A percentile compares a stretch with the other conserved stretches of the same genome.
These are phyloP conservation scores for Arabidopsis suecica DNA, from an alignment of 345 rosid species.

Conservation along the genomic window DNA sequence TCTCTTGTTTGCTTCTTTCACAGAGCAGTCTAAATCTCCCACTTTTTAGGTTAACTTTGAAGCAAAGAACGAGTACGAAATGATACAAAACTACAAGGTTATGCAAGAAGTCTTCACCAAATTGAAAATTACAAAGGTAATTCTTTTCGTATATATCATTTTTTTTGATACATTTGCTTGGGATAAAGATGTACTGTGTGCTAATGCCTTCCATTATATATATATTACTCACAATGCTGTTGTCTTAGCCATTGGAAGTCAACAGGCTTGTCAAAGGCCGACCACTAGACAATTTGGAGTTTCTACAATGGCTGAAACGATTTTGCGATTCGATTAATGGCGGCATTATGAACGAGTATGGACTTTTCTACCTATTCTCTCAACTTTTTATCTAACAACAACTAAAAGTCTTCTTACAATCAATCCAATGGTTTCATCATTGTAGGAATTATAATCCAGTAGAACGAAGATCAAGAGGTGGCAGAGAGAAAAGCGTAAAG, in stretches of 20 bases:
- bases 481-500: conserved; percentile 62
- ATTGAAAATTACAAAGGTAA: conserved; percentile 88
- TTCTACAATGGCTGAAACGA: conserved; percentile 93
- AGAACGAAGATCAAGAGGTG: conserved; percentile 82
- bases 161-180: not conserved
- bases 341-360: conserved; percentile 94
- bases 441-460: conserved; percentile 88
- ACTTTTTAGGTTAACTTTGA: conserved; percentile 83
- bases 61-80: conserved; percentile 94
- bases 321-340: conserved; percentile 96
- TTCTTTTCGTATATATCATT: not conserved
- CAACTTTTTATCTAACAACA: not conserved
- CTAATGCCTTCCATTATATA: not conserved
- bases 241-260: conserved; percentile 80
- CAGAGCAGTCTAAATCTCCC: conserved; percentile 11
- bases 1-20: conserved; percentile 14
- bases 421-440: conserved; percentile 1
- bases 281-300: conserved; percentile 97
- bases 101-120: conserved; percentile 94
- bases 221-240: conserved; percentile 7
- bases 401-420: not conserved
- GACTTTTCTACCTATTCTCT: conserved; percentile 13
- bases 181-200: not conserved
- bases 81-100: conserved; percentile 97
- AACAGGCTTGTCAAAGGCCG: conserved; percentile 90